Percentiles rank a stretch among this genome's conserved stretches.
Conservation (phyloP, 768 basidiomycete species). For the Lactarius vividus region DNA sequence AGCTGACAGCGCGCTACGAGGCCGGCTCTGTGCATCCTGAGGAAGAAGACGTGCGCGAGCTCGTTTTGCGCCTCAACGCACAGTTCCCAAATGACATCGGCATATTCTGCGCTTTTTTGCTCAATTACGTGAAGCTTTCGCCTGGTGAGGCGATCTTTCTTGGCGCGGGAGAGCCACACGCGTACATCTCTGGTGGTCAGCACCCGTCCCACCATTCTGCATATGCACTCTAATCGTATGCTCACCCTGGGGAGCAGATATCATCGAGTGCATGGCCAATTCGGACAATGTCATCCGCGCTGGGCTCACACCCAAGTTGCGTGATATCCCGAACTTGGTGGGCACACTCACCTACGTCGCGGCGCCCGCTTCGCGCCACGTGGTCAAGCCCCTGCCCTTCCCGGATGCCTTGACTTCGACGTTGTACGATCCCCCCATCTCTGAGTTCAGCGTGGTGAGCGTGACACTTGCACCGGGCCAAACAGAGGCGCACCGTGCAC, state of each 20-base stretch:
- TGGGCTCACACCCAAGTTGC: constrained; percentile 93
- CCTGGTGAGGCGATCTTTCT: constrained; percentile 93
- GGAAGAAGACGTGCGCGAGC: constrained; percentile 51
- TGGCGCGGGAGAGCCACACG: constrained; percentile 95
- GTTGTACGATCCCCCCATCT: constrained; percentile 89
- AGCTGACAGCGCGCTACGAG: constrained; percentile 63
- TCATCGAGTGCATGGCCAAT: constrained; percentile 99
- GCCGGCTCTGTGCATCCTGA: constrained; percentile 38
- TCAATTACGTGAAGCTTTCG: constrained; percentile 79
- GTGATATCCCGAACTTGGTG: constrained; percentile 90
- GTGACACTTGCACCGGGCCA: constrained; percentile 46
- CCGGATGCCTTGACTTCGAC: constrained; percentile 36
- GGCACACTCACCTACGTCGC: constrained; percentile 83
- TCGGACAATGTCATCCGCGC: constrained; percentile 99
- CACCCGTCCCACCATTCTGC: constrained; percentile 2
- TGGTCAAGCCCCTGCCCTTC: constrained; percentile 61
- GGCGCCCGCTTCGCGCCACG: constrained; percentile 63
- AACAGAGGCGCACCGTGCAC: constrained; percentile 52
- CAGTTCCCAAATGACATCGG: constrained; percentile 95
- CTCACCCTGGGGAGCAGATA: constrained; percentile 51
- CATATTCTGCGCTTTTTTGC: constrained; percentile 84
- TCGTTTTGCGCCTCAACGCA: constrained; percentile 58
- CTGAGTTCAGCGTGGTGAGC: constrained; percentile 86
- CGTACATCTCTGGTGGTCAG: constrained; percentile 90
- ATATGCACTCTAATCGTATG: background rate